Evolutionary conservation across 495 filamentous ascomycete species (phyloP).

Genomic region (Immersiella caudata): DNA sequence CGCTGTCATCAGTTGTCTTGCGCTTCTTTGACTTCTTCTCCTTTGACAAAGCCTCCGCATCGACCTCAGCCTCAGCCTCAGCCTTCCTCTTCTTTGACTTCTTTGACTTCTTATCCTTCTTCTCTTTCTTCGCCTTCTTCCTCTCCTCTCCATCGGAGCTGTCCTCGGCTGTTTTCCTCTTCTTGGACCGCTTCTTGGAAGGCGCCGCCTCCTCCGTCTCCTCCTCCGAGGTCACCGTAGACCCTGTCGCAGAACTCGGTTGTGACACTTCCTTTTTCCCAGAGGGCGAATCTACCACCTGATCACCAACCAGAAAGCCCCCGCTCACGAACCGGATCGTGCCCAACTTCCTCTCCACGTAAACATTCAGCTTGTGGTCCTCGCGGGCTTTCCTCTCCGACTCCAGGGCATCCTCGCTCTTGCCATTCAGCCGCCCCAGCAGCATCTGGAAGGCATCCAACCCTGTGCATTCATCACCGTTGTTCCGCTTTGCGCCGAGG

Average conservation of each 20-base stretch:
- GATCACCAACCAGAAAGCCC: conserved; percentile 73
- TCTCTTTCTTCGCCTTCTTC: conserved; percentile 47
- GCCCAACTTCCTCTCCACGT: conserved; percentile 70
- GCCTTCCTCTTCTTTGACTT: conserved; percentile 50
- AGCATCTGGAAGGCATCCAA: conserved; percentile 81
- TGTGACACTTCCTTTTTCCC: conserved; percentile 9
- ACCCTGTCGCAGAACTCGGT: conserved; percentile 2
- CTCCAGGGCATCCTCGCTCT: conserved; percentile 66
- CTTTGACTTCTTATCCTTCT: conserved; percentile 30
- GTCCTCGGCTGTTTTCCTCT: conserved; percentile 28
- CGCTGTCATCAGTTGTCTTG: conserved; percentile 40
- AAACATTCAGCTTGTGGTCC: conserved; percentile 65
- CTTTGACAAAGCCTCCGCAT: neutral
- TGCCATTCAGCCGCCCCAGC: conserved; percentile 87
- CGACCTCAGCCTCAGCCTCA: conserved; percentile 32
- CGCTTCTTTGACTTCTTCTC: conserved; percentile 47
- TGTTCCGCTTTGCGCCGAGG: conserved; percentile 73
- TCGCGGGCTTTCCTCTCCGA: conserved; percentile 64
- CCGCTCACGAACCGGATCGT: conserved; percentile 79
- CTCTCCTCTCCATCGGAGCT: conserved; percentile 33
- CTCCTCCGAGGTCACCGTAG: neutral
- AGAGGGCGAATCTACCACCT: conserved; percentile 28
- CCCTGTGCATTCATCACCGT: conserved; percentile 74
- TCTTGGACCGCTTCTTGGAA: conserved; percentile 25
- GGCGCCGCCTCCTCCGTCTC: conserved; percentile 11